Conservation (phyloP, 371 early-diverging fungal species). For the Syncephalastrum racemosum region DNA sequence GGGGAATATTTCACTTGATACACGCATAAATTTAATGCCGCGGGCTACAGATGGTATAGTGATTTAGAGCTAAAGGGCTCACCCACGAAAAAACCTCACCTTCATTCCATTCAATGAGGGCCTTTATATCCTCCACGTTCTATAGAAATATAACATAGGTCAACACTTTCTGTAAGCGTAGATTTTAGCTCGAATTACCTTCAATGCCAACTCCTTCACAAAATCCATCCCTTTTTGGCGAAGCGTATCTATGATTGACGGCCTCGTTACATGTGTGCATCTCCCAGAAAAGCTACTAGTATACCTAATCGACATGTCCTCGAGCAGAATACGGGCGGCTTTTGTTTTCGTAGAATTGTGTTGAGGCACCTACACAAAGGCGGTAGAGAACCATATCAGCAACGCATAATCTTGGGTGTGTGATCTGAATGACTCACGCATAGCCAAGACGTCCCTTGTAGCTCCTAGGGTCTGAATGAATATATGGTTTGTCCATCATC, state of each 20-base stretch:
- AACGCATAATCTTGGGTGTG: background rate
- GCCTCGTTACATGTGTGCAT: background rate
- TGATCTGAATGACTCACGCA: conserved; percentile 12
- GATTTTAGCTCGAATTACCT: conserved; percentile 13
- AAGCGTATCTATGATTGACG: conserved; percentile 27
- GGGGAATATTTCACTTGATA: conserved; percentile 50
- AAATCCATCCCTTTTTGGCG: conserved; percentile 41
- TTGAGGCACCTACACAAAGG: conserved; percentile 24
- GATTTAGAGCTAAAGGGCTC: background rate
- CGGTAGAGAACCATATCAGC: background rate
- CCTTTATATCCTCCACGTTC: conserved; percentile 41
- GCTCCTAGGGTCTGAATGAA: conserved; percentile 10
- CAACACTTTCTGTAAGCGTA: background rate
- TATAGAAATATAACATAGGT: conserved; percentile 4
- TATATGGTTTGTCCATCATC: background rate
- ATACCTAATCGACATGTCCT: conserved; percentile 32
- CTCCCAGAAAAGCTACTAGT: background rate
- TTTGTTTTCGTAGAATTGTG: conserved; percentile 27
- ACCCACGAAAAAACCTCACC: conserved; percentile 11
- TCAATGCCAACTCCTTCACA: conserved; percentile 36
- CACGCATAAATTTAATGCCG: conserved; percentile 47
- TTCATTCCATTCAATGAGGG: conserved; percentile 52
- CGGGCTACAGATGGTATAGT: conserved; percentile 16
- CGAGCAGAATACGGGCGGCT: conserved; percentile 35
- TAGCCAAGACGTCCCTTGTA: conserved; percentile 33